Base-by-base conservation (phyloP, 148 eudicot species). In the Rhododendron ovatum region DNA sequence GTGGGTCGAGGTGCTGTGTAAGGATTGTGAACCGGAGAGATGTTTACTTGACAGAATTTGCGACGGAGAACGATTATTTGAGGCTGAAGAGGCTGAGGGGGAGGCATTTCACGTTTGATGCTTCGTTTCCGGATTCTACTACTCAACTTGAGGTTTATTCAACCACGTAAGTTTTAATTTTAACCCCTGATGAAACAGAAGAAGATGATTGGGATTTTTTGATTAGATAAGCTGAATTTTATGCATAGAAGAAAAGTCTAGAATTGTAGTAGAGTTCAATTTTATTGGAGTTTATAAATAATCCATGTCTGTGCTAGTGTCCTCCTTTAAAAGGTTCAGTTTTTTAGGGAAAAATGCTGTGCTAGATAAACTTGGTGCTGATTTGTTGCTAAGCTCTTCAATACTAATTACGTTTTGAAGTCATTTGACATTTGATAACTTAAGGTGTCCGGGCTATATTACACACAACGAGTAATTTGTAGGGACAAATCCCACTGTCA, bases 21-120 rank as follows among this genome's bases (percentile, higher is more conserved):
- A 75, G 93, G 51, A 90, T 96, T 84, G 92, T 93, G 80, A 94
- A 96, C 78, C 85, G 91, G 80, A 89, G 93, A 28, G 98, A 96
- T 69, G 93, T 96, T 88, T 96, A 91, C 79, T 84, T 96, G 92
- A 93, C 98, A 2, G 98, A 96, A 51, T 91, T 92, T 10, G 93
- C 92, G 1, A 89, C 89, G 0, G 98, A 96, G 86, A 88, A 92
- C 63, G 98, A 96, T 82, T 96, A 96, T 88, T 91, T 96, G 20
- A 85, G 98, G 91, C 90, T 96, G 51, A 96, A 94, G 91, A 93
- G 98, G 86, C 91, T 96, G 13, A 88, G 93, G 4, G 98, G 98
- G 33, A 86, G 98, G n/a, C 98, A 96, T 91, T 96, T 96, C 84
- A 93, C 94, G 0, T 96, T 96, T 86, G 98, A 96, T 89, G 92